Conservation (phyloP, 2,329 filamentous ascomycete genomes). For the Hymenoscyphus linearis region DNA sequence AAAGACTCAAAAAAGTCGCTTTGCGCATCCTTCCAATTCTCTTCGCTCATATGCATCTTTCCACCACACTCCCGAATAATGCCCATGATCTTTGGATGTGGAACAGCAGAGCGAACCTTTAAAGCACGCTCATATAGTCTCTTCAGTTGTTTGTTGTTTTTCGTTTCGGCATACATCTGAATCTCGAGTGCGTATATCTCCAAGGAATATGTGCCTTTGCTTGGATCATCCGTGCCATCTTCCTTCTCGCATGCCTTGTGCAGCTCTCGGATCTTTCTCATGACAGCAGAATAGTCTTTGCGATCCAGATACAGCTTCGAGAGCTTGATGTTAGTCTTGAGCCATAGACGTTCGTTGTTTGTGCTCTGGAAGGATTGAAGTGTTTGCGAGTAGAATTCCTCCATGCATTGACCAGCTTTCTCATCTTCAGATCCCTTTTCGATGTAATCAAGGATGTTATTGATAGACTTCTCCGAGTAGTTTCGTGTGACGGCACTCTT, state of each 20-base stretch:
- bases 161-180: conserved; percentile 95
- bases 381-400: conserved; percentile 90
- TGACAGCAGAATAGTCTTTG: conserved; percentile 76
- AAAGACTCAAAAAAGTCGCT: conserved; percentile 99
- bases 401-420: conserved; percentile 75
- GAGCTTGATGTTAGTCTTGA: conserved; percentile 98
- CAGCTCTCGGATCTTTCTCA: conserved; percentile 79
- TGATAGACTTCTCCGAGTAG: conserved; percentile 98
- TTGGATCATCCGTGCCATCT: conserved; percentile 85
- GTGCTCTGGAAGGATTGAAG: conserved; percentile 93
- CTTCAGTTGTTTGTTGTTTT: conserved; percentile 97
- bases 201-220: conserved; percentile 91
- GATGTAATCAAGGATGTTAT: conserved; percentile 97
- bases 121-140: conserved; percentile 85
- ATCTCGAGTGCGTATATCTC: conserved; percentile 97
- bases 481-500: conserved; percentile 95
- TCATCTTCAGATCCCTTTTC: conserved; percentile 78
- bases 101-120: conserved; percentile 90
- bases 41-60: conserved; percentile 99
- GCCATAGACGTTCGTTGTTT: conserved; percentile 94
- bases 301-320: conserved; percentile 86
- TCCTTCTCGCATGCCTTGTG: conserved; percentile 83
- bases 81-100: conserved; percentile 98
- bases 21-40: conserved; percentile 97
- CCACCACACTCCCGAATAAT: conserved; percentile 98